A percentile compares a stretch with the other conserved stretches of the same genome.
Conservation (phyloP, 495 filamentous ascomycete species). For the Neurospora sp. region DNA sequence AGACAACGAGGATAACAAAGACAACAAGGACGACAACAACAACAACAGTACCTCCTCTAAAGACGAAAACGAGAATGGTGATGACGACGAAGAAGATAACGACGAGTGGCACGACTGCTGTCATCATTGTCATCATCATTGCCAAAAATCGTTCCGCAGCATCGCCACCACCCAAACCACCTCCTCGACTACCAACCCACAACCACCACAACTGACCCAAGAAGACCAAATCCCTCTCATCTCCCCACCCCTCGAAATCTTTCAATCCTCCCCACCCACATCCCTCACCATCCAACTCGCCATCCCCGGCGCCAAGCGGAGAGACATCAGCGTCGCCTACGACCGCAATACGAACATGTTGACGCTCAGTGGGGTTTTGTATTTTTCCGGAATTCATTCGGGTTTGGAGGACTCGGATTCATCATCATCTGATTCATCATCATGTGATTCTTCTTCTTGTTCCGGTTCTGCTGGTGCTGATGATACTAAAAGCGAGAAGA, state of each 20-base stretch:
- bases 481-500: background rate
- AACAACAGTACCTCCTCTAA: background rate
- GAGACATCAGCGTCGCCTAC: constrained; percentile 68
- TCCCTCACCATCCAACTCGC: constrained; percentile 61
- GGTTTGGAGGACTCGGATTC: background rate
- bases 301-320: constrained; percentile 65
- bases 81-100: background rate
- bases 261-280: constrained; percentile 44
- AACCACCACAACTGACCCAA: background rate
- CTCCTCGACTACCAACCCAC: background rate
- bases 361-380: constrained; percentile 57
- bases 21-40: background rate
- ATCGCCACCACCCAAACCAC: too few species aligned
- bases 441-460: background rate
- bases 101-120: background rate
- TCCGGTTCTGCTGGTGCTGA: background rate
- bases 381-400: constrained; percentile 11
- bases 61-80: too few species aligned
- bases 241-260: constrained; percentile 58
- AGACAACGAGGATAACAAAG: background rate
- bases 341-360: constrained; percentile 56
- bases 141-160: background rate
- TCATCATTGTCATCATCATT: background rate
- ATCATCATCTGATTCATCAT: too few species aligned
- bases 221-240: constrained; percentile 25